Conservation (phyloP, 2,329 filamentous ascomycete genomes). For the Cytospora piceicola region DNA sequence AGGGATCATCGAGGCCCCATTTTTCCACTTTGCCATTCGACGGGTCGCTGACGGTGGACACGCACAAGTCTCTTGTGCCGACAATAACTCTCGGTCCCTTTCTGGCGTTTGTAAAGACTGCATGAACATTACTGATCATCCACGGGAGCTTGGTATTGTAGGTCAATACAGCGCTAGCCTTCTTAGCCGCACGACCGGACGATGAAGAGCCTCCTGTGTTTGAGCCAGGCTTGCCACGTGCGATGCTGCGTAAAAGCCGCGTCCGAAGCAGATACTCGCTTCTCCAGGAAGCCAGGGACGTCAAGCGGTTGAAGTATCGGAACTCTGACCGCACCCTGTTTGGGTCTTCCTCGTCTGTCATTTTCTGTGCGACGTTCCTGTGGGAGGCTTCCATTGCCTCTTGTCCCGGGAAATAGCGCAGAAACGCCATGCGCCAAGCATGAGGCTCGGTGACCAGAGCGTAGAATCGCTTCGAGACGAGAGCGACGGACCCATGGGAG, state of each 20-base stretch:
- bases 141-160: slow-evolving; percentile 85
- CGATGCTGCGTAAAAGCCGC: slow-evolving; percentile 77
- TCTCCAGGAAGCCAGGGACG: slow-evolving; percentile 85
- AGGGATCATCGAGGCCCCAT: slow-evolving; percentile 80
- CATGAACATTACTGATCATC: slow-evolving; percentile 79
- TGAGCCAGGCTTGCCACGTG: slow-evolving; percentile 76
- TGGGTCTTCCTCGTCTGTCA: slow-evolving; percentile 50
- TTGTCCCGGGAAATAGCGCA: slow-evolving; percentile 84
- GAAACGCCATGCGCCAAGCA: slow-evolving; percentile 91
- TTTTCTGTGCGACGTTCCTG: slow-evolving; percentile 42
- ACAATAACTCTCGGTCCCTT: slow-evolving; percentile 81
- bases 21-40: slow-evolving; percentile 73
- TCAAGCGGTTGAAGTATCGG: slow-evolving; percentile 81
- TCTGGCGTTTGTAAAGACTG: slow-evolving; percentile 72
- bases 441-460: slow-evolving; percentile 86
- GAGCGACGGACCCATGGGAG: slow-evolving; percentile 78
- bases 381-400: slow-evolving; percentile 52
- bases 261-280: slow-evolving; percentile 94
- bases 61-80: slow-evolving; percentile 76
- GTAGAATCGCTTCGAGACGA: slow-evolving; percentile 89
- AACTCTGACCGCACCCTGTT: slow-evolving; percentile 70
- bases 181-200: slow-evolving; percentile 60
- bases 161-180: slow-evolving; percentile 74
- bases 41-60: slow-evolving; percentile 82
- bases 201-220: slow-evolving; percentile 53